A percentile compares a stretch with the other conserved stretches of the same genome.
phyloP scores from a whole-genome alignment of 768 basidiomycete species.

The Botryobasidium botryosum region DNA sequence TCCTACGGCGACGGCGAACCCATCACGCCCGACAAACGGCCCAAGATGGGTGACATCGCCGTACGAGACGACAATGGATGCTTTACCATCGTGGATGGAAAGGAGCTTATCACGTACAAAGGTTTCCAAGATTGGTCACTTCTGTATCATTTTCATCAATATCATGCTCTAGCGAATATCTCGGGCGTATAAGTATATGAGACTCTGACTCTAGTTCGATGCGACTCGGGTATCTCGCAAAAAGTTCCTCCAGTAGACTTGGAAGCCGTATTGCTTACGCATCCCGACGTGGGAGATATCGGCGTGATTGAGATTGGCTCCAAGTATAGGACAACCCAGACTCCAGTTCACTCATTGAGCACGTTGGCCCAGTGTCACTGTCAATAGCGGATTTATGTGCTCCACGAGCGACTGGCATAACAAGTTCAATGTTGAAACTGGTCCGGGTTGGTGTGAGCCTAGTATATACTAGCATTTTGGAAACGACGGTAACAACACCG shows the following conservation, averaged over 20 bases:
- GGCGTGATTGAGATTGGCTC: conserved; percentile 70
- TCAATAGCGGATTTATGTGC: no score
- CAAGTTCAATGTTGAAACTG: no score
- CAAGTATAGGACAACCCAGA: conserved; percentile 55
- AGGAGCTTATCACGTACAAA: conserved; percentile 69
- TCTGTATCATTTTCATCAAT: no score
- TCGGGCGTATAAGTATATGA: neutral
- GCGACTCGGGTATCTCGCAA: conserved; percentile 35
- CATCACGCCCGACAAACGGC: conserved; percentile 62
- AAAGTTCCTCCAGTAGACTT: conserved; percentile 81
- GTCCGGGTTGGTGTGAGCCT: no score
- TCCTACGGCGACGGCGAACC: conserved; percentile 44
- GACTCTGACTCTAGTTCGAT: conserved; percentile 16
- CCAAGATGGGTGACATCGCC: conserved; percentile 79
- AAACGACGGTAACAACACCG: no score
- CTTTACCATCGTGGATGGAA: conserved; percentile 56
- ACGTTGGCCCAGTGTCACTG: no score
- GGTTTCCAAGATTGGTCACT: conserved; percentile 12
- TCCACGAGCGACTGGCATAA: no score
- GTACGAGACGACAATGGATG: conserved; percentile 49
- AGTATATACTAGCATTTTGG: no score
- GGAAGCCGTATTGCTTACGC: conserved; percentile 55
- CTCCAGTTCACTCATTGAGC: no score
- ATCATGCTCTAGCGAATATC: conserved; percentile 1
- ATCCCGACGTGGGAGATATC: conserved; percentile 59